Percentiles rank a stretch among this genome's conserved stretches.
Evolutionary conservation across 2,329 filamentous ascomycete species (phyloP).

Genomic region (Sclerotinia borealis): DNA sequence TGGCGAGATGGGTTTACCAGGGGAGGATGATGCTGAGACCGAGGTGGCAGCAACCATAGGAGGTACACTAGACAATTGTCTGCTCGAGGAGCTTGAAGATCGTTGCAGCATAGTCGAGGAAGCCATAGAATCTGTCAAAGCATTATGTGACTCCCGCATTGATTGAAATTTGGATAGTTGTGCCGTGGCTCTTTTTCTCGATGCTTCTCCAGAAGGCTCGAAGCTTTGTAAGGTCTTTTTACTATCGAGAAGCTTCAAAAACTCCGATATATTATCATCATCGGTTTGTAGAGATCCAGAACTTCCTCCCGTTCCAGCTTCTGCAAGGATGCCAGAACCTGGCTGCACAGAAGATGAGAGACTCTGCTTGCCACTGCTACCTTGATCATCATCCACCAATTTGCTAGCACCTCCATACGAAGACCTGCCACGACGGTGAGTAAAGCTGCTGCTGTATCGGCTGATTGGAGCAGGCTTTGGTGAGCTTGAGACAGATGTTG

Average conservation of each 20-base stretch:
- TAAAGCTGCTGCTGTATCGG: conserved; percentile 91
- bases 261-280: conserved; percentile 89
- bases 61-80: conserved; percentile 53
- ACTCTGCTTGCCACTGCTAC: conserved; percentile 75
- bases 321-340: conserved; percentile 73
- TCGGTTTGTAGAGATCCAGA: conserved; percentile 66
- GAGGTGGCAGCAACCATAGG: conserved; percentile 67
- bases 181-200: conserved; percentile 68
- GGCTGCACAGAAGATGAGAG: conserved; percentile 65
- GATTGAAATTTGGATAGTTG: conserved; percentile 79
- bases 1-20: conserved; percentile 81
- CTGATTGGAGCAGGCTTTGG: conserved; percentile 73
- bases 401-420: conserved; percentile 70
- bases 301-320: conserved; percentile 59
- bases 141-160: conserved; percentile 85
- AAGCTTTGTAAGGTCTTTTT: conserved; percentile 83
- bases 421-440: conserved; percentile 70
- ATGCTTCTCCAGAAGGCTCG: conserved; percentile 60
- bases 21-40: conserved; percentile 79
- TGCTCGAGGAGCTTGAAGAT: conserved; percentile 67
- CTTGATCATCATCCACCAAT: conserved; percentile 62
- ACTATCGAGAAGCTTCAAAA: conserved; percentile 80
- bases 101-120: conserved; percentile 81
- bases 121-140: conserved; percentile 86
- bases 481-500: conserved; percentile 65